These are phyloP conservation scores for Candida andamanensis DNA, from an alignment of 805 yeast genomes.

Conservation along the genomic window DNA sequence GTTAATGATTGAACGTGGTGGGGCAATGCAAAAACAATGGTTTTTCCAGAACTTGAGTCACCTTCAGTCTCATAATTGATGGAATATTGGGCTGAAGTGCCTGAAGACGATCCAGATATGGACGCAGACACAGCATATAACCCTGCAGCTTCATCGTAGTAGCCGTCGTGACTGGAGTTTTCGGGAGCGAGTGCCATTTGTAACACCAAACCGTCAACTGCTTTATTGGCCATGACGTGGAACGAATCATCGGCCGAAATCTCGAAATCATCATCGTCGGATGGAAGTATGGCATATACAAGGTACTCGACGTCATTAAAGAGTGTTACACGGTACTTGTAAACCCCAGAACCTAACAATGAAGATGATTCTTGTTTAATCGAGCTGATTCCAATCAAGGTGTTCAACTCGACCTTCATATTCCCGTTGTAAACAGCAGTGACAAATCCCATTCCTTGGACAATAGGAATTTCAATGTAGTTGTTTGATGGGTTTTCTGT, in stretches of 20 bases:
- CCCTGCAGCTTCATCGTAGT: conserved; percentile 67
- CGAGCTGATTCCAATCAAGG: conserved; percentile 19
- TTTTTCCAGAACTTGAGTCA: conserved; percentile 39
- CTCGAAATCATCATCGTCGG: conserved; percentile 26
- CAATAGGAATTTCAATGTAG: conserved; percentile 51
- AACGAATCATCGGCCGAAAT: conserved; percentile 27
- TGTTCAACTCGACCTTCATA: conserved; percentile 42
- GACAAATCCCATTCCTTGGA: conserved; percentile 80
- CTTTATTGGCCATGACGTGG: conserved; percentile 39
- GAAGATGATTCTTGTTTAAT: conserved; percentile 21
- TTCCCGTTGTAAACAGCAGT: conserved; percentile 54
- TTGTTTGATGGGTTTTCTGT: conserved; percentile 26
- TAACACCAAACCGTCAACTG: conserved; percentile 42
- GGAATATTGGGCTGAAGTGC: conserved; percentile 42
- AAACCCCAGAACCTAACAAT: conserved; percentile 33
- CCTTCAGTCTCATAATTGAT: conserved; percentile 50
- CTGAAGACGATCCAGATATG: conserved; percentile 44
- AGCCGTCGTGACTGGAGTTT: conserved; percentile 26
- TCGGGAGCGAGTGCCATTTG: conserved; percentile 34
- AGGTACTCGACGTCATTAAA: conserved; percentile 60
- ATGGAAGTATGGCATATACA: conserved; percentile 53
- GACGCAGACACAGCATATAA: conserved; percentile 49
- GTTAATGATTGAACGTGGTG: conserved; percentile 44
- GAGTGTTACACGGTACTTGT: conserved; percentile 52
- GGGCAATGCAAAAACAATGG: conserved; percentile 49